Percentiles rank a stretch among this genome's conserved stretches.
Evolutionary conservation across 176 grass and related monocot species (phyloP).

Genomic region (Hordeum vulgare): MorexV3_pseudomolecules_assembly NC_058524.1:89196748-89197247

Average conservation of each 20-base stretch:
- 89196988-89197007: background rate
- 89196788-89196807: background rate
- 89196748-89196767: background rate
- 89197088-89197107: background rate
- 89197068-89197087: background rate
- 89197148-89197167: background rate
- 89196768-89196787: background rate
- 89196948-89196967: background rate
- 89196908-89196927: background rate
- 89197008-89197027: background rate
- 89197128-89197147: background rate
- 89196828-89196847: background rate
- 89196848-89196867: background rate
- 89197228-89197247: slow-evolving; percentile 19
- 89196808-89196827: background rate
- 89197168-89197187: background rate
- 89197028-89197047: background rate
- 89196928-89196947: background rate
- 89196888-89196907: background rate
- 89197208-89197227: background rate
- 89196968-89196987: background rate
- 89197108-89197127: background rate
- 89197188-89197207: background rate
- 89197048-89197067: background rate
- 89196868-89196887: background rate